These are phyloP conservation scores for Dactylorhiza incarnata DNA, from an alignment of 106 monocot genomes.

Conservation along the genomic window DNA sequence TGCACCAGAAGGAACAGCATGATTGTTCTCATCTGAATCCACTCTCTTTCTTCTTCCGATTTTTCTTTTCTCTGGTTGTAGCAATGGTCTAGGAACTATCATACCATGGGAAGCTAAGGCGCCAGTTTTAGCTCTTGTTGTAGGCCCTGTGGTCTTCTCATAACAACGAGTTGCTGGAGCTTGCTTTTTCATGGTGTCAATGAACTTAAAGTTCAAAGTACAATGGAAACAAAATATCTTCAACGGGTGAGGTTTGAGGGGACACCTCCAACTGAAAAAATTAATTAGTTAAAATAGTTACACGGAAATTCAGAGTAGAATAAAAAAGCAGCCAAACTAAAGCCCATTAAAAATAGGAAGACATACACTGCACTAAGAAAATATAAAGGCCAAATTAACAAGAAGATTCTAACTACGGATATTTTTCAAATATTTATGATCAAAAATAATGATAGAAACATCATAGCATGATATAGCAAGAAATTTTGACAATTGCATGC, in stretches of 20 bases:
- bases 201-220: neutral
- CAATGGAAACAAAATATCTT: neutral
- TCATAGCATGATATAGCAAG: no score
- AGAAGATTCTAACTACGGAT: no score
- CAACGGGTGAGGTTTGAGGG: neutral
- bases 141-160: neutral
- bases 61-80: neutral
- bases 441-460: no score
- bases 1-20: constrained; percentile 9
- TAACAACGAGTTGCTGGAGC: neutral
- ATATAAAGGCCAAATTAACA: no score
- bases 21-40: neutral
- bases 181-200: neutral
- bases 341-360: neutral
- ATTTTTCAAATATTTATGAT: no score
- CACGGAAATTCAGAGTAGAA: neutral
- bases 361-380: no score
- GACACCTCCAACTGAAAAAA: constrained; percentile 1
- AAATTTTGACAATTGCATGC: no score
- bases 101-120: neutral
- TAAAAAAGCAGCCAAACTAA: neutral
- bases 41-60: constrained; percentile 5
- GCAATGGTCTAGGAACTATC: neutral
- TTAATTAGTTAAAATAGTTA: neutral
- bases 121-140: constrained; percentile 4